phyloP scores from a whole-genome alignment of 2,329 filamentous ascomycete genomes.

The Ophiostoma australiae region DNA sequence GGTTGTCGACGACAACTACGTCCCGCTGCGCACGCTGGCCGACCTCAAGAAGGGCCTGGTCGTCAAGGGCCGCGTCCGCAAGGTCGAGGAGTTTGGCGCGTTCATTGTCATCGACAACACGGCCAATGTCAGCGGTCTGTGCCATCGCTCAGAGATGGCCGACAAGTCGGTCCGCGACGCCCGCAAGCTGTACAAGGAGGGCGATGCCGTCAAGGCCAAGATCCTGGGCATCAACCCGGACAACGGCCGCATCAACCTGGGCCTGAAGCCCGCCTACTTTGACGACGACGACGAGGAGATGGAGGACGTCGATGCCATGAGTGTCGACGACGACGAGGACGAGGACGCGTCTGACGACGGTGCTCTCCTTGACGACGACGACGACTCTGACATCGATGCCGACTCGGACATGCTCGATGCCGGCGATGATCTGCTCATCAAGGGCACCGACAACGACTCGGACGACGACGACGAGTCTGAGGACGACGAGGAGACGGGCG shows the following conservation, averaged over 20 bases:
- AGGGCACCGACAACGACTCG: conserved; percentile 25
- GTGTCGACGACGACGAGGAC: conserved; percentile 45
- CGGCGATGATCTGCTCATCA: conserved; percentile 28
- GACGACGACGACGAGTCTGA: conserved; percentile 40
- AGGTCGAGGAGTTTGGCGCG: conserved; percentile 90
- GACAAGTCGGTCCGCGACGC: conserved; percentile 77
- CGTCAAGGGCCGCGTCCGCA: conserved; percentile 84
- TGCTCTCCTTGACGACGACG: conserved; percentile 43
- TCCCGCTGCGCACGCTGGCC: conserved; percentile 64
- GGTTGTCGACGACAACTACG: conserved; percentile 67
- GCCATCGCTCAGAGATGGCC: conserved; percentile 88
- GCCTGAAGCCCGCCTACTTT: conserved; percentile 90
- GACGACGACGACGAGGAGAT: conserved; percentile 45
- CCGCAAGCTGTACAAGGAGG: conserved; percentile 82
- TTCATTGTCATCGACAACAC: conserved; percentile 89
- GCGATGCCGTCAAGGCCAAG: conserved; percentile 89
- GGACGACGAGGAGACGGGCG: conserved; percentile 34
- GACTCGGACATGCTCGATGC: conserved; percentile 39
- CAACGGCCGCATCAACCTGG: conserved; percentile 78
- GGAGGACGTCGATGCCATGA: conserved; percentile 39
- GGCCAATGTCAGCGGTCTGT: conserved; percentile 83
- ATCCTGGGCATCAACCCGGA: conserved; percentile 71
- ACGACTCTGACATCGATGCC: conserved; percentile 40
- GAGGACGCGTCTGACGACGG: conserved; percentile 40
- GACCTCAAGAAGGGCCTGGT: conserved; percentile 75